These are phyloP conservation scores for Chytriomyces confervae DNA, from an alignment of 192 early-diverging fungal species.

Conservation along the genomic window DNA sequence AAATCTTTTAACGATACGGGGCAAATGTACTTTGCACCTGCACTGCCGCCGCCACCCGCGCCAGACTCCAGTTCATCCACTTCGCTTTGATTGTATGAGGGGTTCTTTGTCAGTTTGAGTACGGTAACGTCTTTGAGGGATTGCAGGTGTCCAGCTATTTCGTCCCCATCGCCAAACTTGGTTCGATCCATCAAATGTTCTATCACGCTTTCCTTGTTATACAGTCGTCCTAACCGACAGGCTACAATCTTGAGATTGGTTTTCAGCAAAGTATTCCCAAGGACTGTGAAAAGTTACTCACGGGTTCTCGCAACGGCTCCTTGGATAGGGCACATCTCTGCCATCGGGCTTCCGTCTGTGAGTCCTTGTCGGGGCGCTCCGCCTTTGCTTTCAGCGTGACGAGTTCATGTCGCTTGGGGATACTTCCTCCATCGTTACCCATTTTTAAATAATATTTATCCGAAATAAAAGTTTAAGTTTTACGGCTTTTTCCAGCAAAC, in stretches of 20 bases:
- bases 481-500: too few species aligned
- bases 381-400: constrained; percentile 79
- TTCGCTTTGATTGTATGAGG: neutral
- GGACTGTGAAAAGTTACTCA: constrained; percentile 32
- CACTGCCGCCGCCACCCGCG: neutral
- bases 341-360: constrained; percentile 69
- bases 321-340: constrained; percentile 82
- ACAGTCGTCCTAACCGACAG: constrained; percentile 76
- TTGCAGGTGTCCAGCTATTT: constrained; percentile 73
- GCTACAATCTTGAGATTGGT: constrained; percentile 49
- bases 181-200: constrained; percentile 74
- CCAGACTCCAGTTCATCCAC: neutral
- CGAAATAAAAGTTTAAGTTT: neutral
- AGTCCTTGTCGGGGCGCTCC: constrained; percentile 68
- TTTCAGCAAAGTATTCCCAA: neutral
- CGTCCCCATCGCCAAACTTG: constrained; percentile 76
- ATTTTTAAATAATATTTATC: neutral
- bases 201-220: constrained; percentile 82
- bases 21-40: constrained; percentile 61
- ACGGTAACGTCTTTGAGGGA: constrained; percentile 73
- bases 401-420: constrained; percentile 83
- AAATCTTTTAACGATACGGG: constrained; percentile 72
- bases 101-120: constrained; percentile 61
- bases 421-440: constrained; percentile 83
- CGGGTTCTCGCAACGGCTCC: constrained; percentile 64